Evolutionary conservation across 805 yeast genomes (phyloP), one percentile per base, ranked within the genome.

Genomic region (Starmerella khaoyaiensis): DNA sequence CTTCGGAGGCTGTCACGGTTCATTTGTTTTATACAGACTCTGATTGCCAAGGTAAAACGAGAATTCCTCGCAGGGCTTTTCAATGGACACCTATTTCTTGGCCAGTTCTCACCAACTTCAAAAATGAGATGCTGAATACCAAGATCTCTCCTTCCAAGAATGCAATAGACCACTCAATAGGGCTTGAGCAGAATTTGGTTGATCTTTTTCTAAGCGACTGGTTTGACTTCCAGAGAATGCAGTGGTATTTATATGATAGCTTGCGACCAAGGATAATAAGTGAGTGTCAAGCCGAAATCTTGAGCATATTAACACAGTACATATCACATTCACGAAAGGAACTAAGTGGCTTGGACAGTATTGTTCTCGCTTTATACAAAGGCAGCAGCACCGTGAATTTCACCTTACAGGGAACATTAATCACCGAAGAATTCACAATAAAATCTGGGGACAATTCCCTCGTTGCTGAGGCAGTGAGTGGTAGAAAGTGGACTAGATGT

Each of bases 401-500:
- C 20, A 14, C 17, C 9, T 2, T 42, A 7, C n/a, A 22, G 6
- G 44, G 47, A 16, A 44, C 37, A 11, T 22, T 21, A 14, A 21
- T 43, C 18, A 12, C 15, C 16, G 47, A 44, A 5, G 10, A n/a
- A 9, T 44, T 44, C 18, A 15, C 17, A 11, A 4, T 9, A 33
- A 24, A 1, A 22, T n/a, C 21, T 22, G 32, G 7, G 17, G 8
- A 7, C 10, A 5, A 16, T 21, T 2, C 19, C 4, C 11, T 19
- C 10, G 30, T 16, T 2, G 11, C 11, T 14, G 18, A 11, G n/a
- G 38, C 48, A 2, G 10, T 16, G 8, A 12, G n/a, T 4, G 38
- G 41, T 14, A 24, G 37, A 6, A 24, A 14, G 6, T 48, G 51
- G 51, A 43, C 35, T 16, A 40, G 42, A 19, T 48, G 51, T 27